phyloP scores from a whole-genome alignment of 2,329 filamentous ascomycete genomes.

The Parafenestella ontariensis region DNA sequence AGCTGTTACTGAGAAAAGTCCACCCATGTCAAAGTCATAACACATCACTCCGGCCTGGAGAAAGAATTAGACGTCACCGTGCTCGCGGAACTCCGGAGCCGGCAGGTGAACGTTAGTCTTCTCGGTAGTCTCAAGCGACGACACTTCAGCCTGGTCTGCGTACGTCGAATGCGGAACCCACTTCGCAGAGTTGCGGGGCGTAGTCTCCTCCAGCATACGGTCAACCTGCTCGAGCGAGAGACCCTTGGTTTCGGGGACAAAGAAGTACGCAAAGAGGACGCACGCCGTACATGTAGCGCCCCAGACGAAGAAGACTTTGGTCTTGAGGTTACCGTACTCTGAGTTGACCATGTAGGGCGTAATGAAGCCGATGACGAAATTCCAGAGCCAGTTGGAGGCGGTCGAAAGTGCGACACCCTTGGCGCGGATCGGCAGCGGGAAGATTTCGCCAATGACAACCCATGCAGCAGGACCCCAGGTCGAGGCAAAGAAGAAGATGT shows the following conservation, averaged over 20 bases:
- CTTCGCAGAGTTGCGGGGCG: conserved; percentile 73
- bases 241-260: conserved; percentile 81
- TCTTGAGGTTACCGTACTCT: conserved; percentile 69
- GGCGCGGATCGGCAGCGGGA: conserved; percentile 86
- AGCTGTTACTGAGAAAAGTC: neutral
- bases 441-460: conserved; percentile 86
- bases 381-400: conserved; percentile 92
- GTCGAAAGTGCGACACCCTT: conserved; percentile 87
- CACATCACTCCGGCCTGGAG: neutral
- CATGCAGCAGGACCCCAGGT: conserved; percentile 82
- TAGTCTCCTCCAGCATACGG: conserved; percentile 85
- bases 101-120: neutral
- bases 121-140: conserved; percentile 1
- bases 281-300: conserved; percentile 59
- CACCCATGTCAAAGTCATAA: neutral
- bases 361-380: conserved; percentile 62
- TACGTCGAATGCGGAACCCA: conserved; percentile 66
- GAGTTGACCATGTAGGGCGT: conserved; percentile 75
- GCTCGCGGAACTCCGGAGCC: neutral
- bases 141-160: conserved; percentile 3
- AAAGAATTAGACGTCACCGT: neutral
- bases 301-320: conserved; percentile 64
- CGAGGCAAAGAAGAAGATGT: conserved; percentile 90
- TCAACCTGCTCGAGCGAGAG: conserved; percentile 80
- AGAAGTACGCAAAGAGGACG: conserved; percentile 72